Evolutionary conservation across 768 basidiomycete genomes (phyloP).

Genomic region (Podaxis rugospora): DNA sequence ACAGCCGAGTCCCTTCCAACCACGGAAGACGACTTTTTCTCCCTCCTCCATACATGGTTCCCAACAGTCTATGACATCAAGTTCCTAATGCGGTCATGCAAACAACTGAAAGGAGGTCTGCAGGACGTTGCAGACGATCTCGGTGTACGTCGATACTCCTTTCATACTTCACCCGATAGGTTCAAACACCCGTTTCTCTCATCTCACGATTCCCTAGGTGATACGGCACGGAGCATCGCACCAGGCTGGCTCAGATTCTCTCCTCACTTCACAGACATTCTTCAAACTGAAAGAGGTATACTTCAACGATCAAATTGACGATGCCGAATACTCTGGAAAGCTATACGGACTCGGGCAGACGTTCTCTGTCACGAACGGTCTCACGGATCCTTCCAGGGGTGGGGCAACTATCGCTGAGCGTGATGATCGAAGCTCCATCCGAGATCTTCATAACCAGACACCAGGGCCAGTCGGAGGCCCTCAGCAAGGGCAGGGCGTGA

Average conservation of each 20-base stretch:
- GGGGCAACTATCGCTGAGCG: slow-evolving; percentile 81
- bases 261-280: slow-evolving; percentile 89
- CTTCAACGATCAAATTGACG: slow-evolving; percentile 88
- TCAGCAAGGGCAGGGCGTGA: slow-evolving; percentile 32
- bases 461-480: slow-evolving; percentile 38
- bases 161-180: not conserved
- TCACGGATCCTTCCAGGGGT: slow-evolving; percentile 60
- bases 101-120: slow-evolving; percentile 81
- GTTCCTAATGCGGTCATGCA: slow-evolving; percentile 86
- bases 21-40: slow-evolving; percentile 87
- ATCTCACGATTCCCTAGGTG: slow-evolving; percentile 44
- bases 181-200: not conserved
- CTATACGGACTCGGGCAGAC: slow-evolving; percentile 83
- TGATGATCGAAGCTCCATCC: slow-evolving; percentile 56
- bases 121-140: slow-evolving; percentile 97
- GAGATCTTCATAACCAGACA: slow-evolving; percentile 55
- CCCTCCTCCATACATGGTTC: slow-evolving; percentile 86
- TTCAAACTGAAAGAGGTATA: slow-evolving; percentile 94
- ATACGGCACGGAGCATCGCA: slow-evolving; percentile 86
- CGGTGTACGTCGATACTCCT: slow-evolving; percentile 52
- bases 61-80: slow-evolving; percentile 98
- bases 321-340: slow-evolving; percentile 75
- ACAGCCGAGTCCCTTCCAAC: slow-evolving; percentile 83
- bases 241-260: slow-evolving; percentile 96
- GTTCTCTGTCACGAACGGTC: slow-evolving; percentile 62